These are phyloP conservation scores for Sabuloglossum arenarium DNA, from an alignment of 495 filamentous ascomycete genomes.

Conservation along the genomic window DNA sequence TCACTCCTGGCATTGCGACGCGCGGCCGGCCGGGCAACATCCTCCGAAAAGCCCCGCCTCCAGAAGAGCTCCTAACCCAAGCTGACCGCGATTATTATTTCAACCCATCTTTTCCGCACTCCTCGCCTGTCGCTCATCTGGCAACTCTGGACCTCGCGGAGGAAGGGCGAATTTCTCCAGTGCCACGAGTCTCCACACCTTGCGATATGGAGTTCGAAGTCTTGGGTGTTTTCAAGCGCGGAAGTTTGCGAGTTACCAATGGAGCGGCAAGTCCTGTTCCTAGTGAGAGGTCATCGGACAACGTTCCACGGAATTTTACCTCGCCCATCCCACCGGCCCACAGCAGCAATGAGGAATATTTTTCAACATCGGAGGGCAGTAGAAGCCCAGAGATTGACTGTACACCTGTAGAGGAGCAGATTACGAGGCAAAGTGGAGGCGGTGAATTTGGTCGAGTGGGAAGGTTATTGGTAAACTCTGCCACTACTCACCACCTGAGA, in stretches of 20 bases:
- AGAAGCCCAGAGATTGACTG: not conserved
- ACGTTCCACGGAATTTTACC: not conserved
- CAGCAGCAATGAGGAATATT: not conserved
- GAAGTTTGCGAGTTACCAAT: slow-evolving; percentile 5
- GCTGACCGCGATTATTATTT: slow-evolving; percentile 1
- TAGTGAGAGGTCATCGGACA: not conserved
- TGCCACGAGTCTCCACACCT: slow-evolving; percentile 3
- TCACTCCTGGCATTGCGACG: slow-evolving; percentile 6
- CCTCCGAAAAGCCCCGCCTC: slow-evolving; percentile 1
- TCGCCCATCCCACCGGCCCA: not conserved
- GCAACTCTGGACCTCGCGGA: not conserved
- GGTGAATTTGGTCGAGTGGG: not conserved
- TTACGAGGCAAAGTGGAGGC: not conserved
- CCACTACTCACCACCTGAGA: not conserved
- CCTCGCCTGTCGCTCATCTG: not conserved
- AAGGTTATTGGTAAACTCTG: not conserved
- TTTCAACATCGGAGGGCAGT: not conserved
- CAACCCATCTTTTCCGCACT: not conserved
- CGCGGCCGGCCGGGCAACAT: not conserved
- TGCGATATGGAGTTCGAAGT: slow-evolving; percentile 2
- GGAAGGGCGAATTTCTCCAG: not conserved
- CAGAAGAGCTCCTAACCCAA: not conserved
- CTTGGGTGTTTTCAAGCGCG: slow-evolving; percentile 2
- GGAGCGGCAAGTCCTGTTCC: slow-evolving; percentile 3
- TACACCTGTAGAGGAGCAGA: not conserved